These are phyloP conservation scores for Salix dunnii DNA, from an alignment of 345 rosid genomes.

Conservation along the genomic window DNA sequence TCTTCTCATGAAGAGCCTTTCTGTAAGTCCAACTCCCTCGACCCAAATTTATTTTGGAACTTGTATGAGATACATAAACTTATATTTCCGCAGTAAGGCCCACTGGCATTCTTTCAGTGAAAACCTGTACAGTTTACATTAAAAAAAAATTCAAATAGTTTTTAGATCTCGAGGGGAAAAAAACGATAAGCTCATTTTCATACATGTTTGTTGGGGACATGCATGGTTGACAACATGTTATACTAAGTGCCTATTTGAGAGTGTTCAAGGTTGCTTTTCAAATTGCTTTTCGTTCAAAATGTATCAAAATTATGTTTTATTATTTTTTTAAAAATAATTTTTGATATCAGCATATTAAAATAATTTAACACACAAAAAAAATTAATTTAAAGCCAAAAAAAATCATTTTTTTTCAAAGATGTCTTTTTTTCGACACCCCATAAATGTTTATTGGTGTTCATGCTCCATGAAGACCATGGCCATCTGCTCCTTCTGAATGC, in stretches of 20 bases:
- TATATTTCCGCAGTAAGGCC: not conserved
- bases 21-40: conserved; percentile 53
- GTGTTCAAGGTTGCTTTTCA: too few relatives aligned
- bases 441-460: not conserved
- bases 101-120: not conserved
- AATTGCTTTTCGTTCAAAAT: too few relatives aligned
- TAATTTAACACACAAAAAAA: too few relatives aligned
- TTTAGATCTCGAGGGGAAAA: not conserved
- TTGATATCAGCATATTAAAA: too few relatives aligned
- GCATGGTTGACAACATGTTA: not conserved
- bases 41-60: not conserved
- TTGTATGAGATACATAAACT: not conserved
- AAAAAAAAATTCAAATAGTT: not conserved
- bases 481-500: not conserved
- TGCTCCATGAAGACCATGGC: not conserved
- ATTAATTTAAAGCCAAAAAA: too few relatives aligned
- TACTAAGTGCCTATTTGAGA: not conserved
- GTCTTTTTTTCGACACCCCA: too few relatives aligned
- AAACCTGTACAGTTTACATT: not conserved
- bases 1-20: conserved; percentile 95
- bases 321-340: too few relatives aligned
- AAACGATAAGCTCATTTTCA: not conserved
- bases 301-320: too few relatives aligned
- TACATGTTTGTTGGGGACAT: not conserved
- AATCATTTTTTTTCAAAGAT: too few relatives aligned